These are phyloP conservation scores for Trametes coccinea DNA, from an alignment of 768 basidiomycete species.

Conservation along the genomic window DNA sequence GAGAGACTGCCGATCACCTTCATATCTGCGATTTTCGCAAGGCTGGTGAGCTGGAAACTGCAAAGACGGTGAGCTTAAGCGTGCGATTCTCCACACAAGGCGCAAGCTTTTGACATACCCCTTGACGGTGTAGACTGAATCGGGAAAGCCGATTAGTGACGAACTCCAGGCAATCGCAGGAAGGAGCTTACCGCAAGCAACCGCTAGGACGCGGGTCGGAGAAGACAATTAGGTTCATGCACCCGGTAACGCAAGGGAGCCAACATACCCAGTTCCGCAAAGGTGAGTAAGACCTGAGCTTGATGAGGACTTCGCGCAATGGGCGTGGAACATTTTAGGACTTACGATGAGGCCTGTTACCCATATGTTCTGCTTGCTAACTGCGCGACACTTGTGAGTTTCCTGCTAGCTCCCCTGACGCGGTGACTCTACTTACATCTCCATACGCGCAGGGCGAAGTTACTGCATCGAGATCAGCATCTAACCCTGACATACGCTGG, in stretches of 20 bases:
- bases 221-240: not conserved
- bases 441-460: conserved; percentile 64
- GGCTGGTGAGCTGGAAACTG: conserved; percentile 30
- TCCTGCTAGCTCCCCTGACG: not conserved
- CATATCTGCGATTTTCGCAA: conserved; percentile 46
- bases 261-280: conserved; percentile 49
- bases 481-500: too few species aligned
- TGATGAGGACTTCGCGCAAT: not conserved
- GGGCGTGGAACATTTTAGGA: not conserved
- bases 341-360: conserved; percentile 50
- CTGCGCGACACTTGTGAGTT: conserved; percentile 33
- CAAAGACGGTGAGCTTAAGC: not conserved
- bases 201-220: conserved; percentile 24
- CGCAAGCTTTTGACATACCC: conserved; percentile 35
- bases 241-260: not conserved
- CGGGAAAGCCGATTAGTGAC: not conserved
- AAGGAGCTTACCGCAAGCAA: conserved; percentile 40
- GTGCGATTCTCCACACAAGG: not conserved
- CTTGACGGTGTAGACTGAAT: conserved; percentile 44
- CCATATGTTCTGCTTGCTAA: conserved; percentile 53
- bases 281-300: conserved; percentile 44
- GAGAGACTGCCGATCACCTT: conserved; percentile 50
- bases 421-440: conserved; percentile 43
- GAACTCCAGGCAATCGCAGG: not conserved
- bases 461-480: conserved; percentile 24